These are phyloP conservation scores for Coniella vitis DNA, from an alignment of 2,329 filamentous ascomycete species.

Conservation along the genomic window DNA sequence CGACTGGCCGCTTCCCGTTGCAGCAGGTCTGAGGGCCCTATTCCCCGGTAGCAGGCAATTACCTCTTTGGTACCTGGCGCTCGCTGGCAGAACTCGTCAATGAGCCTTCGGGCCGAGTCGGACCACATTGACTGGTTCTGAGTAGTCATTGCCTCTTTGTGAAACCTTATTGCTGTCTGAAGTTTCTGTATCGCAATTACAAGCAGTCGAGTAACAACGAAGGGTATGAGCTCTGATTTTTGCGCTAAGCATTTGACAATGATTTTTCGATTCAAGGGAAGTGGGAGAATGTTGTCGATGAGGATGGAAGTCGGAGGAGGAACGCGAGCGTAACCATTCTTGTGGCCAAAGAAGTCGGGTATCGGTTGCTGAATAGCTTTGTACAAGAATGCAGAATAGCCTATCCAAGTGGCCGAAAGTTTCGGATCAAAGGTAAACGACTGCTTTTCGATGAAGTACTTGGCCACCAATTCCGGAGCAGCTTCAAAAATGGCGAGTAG, in stretches of 20 bases:
- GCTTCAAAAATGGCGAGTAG: conserved; percentile 71
- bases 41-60: conserved; percentile 64
- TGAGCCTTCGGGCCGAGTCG: conserved; percentile 59
- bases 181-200: conserved; percentile 76
- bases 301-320: conserved; percentile 75
- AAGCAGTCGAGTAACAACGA: conserved; percentile 78
- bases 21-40: conserved; percentile 60
- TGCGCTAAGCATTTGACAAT: conserved; percentile 73
- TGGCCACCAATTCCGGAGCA: conserved; percentile 78
- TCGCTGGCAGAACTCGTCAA: conserved; percentile 68
- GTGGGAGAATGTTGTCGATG: conserved; percentile 80
- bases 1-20: conserved; percentile 75
- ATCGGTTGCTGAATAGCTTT: conserved; percentile 69
- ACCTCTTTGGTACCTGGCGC: conserved; percentile 79
- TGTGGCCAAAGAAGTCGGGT: conserved; percentile 64
- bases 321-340: conserved; percentile 51
- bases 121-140: conserved; percentile 51
- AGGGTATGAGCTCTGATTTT: conserved; percentile 70
- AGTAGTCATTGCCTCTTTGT: conserved; percentile 38
- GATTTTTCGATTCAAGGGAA: conserved; percentile 72
- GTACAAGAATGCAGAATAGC: conserved; percentile 84
- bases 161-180: conserved; percentile 52
- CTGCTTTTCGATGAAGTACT: conserved; percentile 77
- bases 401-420: conserved; percentile 88
- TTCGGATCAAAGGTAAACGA: conserved; percentile 87